Conservation (phyloP, 345 rosid species). For the Noccaea bulbosa region DNA sequence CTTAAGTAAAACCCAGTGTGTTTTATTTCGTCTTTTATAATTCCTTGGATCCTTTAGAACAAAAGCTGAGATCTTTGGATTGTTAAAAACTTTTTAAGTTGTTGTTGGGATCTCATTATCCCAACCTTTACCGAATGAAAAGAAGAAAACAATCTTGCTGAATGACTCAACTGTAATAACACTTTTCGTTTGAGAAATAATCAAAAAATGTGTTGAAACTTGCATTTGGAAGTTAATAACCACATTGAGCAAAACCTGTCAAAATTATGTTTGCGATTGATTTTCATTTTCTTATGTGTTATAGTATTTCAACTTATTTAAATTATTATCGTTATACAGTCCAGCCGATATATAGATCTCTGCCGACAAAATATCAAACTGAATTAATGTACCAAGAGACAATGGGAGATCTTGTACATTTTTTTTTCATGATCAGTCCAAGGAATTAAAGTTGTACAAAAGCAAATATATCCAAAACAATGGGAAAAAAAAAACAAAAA, state of each 20-base stretch:
- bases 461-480: neutral
- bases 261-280: neutral
- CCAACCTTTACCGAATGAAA: neutral
- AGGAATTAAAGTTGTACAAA: conserved; percentile 27
- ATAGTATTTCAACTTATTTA: neutral
- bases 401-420: conserved; percentile 27
- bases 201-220: neutral
- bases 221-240: neutral
- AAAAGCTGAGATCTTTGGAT: conserved; percentile 22
- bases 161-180: conserved; percentile 14
- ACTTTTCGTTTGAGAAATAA: neutral
- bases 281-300: neutral
- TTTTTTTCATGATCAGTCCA: conserved; percentile 34
- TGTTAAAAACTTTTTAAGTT: conserved; percentile 2
- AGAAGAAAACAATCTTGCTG: neutral
- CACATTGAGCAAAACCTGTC: neutral
- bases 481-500: neutral
- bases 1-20: neutral
- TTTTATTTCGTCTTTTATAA: conserved; percentile 8
- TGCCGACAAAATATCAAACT: conserved; percentile 2
- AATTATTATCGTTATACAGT: neutral
- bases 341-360: neutral
- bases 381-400: conserved; percentile 11
- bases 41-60: conserved; percentile 16
- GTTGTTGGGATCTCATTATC: conserved; percentile 11